These are phyloP conservation scores for Eimeria necatrix DNA, from an alignment of 169 alveolate species.

Conservation along the genomic window DNA sequence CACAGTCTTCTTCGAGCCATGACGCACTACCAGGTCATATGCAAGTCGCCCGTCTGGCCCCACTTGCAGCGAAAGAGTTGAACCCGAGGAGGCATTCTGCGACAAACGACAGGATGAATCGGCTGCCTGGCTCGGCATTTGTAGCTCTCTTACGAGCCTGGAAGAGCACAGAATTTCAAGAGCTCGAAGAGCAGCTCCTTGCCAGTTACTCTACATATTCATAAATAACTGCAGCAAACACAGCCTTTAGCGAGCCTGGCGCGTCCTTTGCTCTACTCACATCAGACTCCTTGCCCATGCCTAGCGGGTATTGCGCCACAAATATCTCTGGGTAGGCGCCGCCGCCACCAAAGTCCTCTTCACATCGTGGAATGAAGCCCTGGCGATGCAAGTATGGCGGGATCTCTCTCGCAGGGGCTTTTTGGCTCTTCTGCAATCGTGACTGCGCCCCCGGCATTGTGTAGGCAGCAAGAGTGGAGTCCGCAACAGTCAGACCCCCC, in stretches of 20 bases:
- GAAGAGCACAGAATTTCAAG: too few relatives aligned
- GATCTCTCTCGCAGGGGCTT: background rate
- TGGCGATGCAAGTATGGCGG: constrained; percentile 83
- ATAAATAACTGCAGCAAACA: too few relatives aligned
- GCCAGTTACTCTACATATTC: too few relatives aligned
- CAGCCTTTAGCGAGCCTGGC: too few relatives aligned
- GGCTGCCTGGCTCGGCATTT: background rate
- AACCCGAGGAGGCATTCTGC: constrained; percentile 29
- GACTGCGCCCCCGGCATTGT: background rate
- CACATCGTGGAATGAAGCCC: constrained; percentile 85
- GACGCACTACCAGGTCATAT: constrained; percentile 83
- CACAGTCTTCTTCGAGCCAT: constrained; percentile 67
- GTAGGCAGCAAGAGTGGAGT: constrained; percentile 29
- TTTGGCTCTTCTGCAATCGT: background rate
- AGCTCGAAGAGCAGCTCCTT: too few relatives aligned
- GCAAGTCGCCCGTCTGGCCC: constrained; percentile 83
- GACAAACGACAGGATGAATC: background rate
- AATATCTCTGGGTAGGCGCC: constrained; percentile 91
- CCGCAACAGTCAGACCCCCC: constrained; percentile 22
- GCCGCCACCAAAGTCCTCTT: constrained; percentile 90
- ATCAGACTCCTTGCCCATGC: constrained; percentile 83
- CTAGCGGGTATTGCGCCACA: constrained; percentile 89
- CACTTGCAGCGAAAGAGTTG: constrained; percentile 83
- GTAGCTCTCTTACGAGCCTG: background rate
- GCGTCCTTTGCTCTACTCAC: background rate